Percentiles rank a stretch among this genome's conserved stretches.
Conservation (phyloP, 2,329 filamentous ascomycete species). For the Phaeosphaeriaceae sp. region DNA sequence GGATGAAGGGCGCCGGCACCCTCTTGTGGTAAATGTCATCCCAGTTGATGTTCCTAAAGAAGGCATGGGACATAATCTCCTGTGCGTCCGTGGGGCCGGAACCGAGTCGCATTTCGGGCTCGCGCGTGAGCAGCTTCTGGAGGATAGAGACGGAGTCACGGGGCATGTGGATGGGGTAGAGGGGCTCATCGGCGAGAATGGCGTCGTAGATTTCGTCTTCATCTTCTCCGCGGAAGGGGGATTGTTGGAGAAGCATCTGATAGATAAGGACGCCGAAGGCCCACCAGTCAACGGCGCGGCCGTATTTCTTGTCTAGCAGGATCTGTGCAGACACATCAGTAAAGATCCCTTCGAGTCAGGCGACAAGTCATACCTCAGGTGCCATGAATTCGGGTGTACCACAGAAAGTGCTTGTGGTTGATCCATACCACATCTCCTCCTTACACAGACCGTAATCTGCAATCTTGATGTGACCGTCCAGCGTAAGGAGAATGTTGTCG, state of each 20-base stretch:
- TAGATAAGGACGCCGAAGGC: constrained; percentile 99
- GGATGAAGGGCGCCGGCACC: constrained; percentile 85
- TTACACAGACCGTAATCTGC: constrained; percentile 99
- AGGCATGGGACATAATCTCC: constrained; percentile 98
- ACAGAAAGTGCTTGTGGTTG: constrained; percentile 96
- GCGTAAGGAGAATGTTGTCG: constrained; percentile 88
- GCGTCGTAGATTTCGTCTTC: constrained; percentile 99
- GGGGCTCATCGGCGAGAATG: constrained; percentile 93
- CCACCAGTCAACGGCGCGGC: constrained; percentile 98
- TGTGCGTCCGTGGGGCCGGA: constrained; percentile 96
- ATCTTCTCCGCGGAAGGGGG: constrained; percentile 97
- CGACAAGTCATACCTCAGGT: constrained; percentile 75
- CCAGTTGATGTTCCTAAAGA: constrained; percentile 98
- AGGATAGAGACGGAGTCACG: constrained; percentile 96
- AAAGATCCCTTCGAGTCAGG: too few species aligned
- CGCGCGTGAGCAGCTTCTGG: constrained; percentile 94
- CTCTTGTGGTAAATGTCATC: constrained; percentile 98
- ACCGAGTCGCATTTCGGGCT: constrained; percentile 90
- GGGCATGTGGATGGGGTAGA: constrained; percentile 99
- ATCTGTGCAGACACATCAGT: constrained; percentile 64
- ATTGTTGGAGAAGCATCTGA: constrained; percentile 99
- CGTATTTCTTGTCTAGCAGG: constrained; percentile 97
- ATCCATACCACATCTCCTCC: constrained; percentile 99
- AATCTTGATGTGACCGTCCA: constrained; percentile 98
- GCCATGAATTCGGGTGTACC: constrained; percentile 99